Evolutionary conservation across 345 rosid species (phyloP).

Genomic region (Brassica rapa): DNA sequence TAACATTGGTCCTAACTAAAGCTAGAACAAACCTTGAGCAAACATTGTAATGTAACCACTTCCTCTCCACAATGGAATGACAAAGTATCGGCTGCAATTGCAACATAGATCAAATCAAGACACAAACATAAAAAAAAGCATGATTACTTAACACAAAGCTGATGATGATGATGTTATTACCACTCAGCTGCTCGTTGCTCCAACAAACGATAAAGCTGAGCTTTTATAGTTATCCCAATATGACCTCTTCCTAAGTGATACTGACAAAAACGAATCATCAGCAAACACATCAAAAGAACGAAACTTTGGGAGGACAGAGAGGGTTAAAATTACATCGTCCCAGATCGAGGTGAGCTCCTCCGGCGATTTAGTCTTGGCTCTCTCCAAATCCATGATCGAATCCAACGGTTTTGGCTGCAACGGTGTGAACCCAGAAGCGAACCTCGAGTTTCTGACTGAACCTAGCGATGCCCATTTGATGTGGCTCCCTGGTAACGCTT

Average conservation of each 20-base stretch:
- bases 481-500: conserved; percentile 53
- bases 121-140: too few species aligned
- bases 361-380: conserved; percentile 63
- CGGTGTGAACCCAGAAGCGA: conserved; percentile 85
- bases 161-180: conserved; percentile 41
- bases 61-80: conserved; percentile 88
- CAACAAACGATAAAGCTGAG: conserved; percentile 67
- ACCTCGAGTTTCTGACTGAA: conserved; percentile 62
- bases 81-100: conserved; percentile 78
- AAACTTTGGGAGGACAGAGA: neutral
- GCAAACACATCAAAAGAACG: neutral
- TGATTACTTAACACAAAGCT: too few species aligned
- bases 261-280: conserved; percentile 43
- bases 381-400: conserved; percentile 77
- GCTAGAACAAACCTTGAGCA: conserved; percentile 49
- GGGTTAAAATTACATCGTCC: conserved; percentile 65
- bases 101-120: conserved; percentile 20
- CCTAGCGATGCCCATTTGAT: conserved; percentile 72
- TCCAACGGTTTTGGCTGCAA: conserved; percentile 81
- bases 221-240: conserved; percentile 71
- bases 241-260: conserved; percentile 93
- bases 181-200: conserved; percentile 83
- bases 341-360: conserved; percentile 82
- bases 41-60: conserved; percentile 89
- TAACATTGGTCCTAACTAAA: neutral